These are phyloP conservation scores for Sporothrix inflata DNA, from an alignment of 2,329 filamentous ascomycete genomes.

Conservation along the genomic window DNA sequence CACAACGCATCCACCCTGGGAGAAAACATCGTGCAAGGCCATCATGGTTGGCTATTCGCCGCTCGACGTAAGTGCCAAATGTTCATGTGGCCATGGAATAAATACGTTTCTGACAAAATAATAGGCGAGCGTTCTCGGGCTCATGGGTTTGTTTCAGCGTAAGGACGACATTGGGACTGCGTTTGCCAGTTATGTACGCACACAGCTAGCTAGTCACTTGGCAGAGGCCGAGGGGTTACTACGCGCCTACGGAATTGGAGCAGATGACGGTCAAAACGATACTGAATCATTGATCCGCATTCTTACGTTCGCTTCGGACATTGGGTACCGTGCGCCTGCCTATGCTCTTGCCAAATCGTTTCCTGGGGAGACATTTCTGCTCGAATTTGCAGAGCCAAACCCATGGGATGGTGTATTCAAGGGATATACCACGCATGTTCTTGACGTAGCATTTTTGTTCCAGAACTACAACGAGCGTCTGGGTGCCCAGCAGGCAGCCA, in stretches of 20 bases:
- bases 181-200: not conserved
- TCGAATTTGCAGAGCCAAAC: not conserved
- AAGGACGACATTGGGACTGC: not conserved
- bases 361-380: not conserved
- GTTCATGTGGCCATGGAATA: not conserved
- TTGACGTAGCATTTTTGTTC: not conserved
- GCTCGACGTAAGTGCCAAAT: not conserved
- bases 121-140: not conserved
- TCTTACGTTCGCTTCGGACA: not conserved
- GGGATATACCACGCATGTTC: not conserved
- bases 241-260: not conserved
- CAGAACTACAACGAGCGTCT: slow-evolving; percentile 4
- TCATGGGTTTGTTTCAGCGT: not conserved
- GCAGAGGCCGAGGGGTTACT: not conserved
- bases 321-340: not conserved
- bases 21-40: not conserved
- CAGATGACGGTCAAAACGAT: not conserved
- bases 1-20: not conserved
- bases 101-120: not conserved
- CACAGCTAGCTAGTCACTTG: not conserved
- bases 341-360: not conserved
- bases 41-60: not conserved
- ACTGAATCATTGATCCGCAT: not conserved
- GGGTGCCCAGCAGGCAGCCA: not conserved
- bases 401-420: slow-evolving; percentile 2